Conservation (phyloP, 2,329 filamentous ascomycete genomes). For the Cladophialophora exuberans region DNA sequence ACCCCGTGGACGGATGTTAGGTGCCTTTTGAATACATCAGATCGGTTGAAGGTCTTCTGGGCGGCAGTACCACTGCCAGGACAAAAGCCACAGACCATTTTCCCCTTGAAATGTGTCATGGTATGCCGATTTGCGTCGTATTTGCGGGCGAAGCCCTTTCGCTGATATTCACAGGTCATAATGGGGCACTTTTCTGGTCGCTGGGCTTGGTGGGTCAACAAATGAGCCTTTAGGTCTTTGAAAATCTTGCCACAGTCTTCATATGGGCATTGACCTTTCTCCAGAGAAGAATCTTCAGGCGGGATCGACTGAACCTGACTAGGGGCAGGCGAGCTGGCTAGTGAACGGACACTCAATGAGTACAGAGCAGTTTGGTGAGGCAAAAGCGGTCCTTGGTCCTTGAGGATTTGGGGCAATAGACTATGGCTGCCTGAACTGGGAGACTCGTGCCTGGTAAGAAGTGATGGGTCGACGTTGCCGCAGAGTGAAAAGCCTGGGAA, state of each 20-base stretch:
- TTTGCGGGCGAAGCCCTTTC: slow-evolving; percentile 90
- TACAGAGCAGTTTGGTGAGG: too few relatives aligned
- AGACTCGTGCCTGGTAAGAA: too few relatives aligned
- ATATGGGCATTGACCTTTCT: slow-evolving; percentile 75
- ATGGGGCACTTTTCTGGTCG: slow-evolving; percentile 94
- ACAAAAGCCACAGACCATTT: slow-evolving; percentile 95
- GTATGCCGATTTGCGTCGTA: slow-evolving; percentile 97
- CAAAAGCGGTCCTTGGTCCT: too few relatives aligned
- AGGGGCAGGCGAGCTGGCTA: not conserved
- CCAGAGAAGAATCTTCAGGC: slow-evolving; percentile 36
- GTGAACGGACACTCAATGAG: too few relatives aligned
- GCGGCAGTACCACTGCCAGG: slow-evolving; percentile 83
- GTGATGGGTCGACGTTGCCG: too few relatives aligned
- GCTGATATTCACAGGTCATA: slow-evolving; percentile 85
- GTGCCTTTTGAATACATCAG: slow-evolving; percentile 94
- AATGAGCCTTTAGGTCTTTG: slow-evolving; percentile 91
- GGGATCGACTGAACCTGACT: not conserved
- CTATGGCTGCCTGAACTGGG: too few relatives aligned
- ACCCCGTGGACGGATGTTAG: slow-evolving; percentile 88
- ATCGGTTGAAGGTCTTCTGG: slow-evolving; percentile 94
- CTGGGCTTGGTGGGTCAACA: slow-evolving; percentile 90
- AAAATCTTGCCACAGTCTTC: slow-evolving; percentile 83
- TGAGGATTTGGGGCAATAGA: too few relatives aligned
- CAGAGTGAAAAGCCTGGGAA: too few relatives aligned
- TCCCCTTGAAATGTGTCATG: slow-evolving; percentile 93